Conservation (phyloP, 2,329 filamentous ascomycete species). For the Claviceps maximensis region DNA sequence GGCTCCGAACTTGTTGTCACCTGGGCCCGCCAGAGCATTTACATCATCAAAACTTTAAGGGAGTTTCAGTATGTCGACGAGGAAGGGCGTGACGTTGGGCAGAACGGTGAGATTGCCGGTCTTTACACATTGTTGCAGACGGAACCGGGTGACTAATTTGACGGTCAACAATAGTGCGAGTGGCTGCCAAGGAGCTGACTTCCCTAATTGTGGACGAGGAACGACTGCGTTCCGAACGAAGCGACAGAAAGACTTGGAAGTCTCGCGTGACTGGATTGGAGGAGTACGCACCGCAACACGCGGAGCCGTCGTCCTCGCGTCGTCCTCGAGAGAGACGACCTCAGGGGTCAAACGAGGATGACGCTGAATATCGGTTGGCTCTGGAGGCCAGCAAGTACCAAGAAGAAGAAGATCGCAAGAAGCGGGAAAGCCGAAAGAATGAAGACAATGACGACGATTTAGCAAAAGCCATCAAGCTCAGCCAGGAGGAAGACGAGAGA, state of each 20-base stretch:
- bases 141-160: slow-evolving; percentile 4
- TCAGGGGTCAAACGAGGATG: slow-evolving; percentile 59
- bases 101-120: slow-evolving; percentile 59
- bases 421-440: slow-evolving; percentile 50
- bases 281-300: slow-evolving; percentile 48
- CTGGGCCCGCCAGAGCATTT: slow-evolving; percentile 95
- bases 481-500: slow-evolving; percentile 85
- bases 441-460: slow-evolving; percentile 67
- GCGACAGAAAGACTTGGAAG: slow-evolving; percentile 90
- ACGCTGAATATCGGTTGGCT: slow-evolving; percentile 79
- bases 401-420: slow-evolving; percentile 76
- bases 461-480: slow-evolving; percentile 87
- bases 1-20: slow-evolving; percentile 93
- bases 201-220: slow-evolving; percentile 89
- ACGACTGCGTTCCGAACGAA: slow-evolving; percentile 75
- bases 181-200: slow-evolving; percentile 91
- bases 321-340: slow-evolving; percentile 34
- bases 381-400: slow-evolving; percentile 92
- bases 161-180: slow-evolving; percentile 51
- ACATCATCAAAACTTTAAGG: slow-evolving; percentile 95
- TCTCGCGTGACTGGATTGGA: slow-evolving; percentile 89
- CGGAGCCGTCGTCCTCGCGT: slow-evolving; percentile 26
- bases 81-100: slow-evolving; percentile 86
- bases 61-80: slow-evolving; percentile 97
- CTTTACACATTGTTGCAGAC: background rate